phyloP scores from a whole-genome alignment of 495 filamentous ascomycete genomes.

The Terfezia claveryi region DNA sequence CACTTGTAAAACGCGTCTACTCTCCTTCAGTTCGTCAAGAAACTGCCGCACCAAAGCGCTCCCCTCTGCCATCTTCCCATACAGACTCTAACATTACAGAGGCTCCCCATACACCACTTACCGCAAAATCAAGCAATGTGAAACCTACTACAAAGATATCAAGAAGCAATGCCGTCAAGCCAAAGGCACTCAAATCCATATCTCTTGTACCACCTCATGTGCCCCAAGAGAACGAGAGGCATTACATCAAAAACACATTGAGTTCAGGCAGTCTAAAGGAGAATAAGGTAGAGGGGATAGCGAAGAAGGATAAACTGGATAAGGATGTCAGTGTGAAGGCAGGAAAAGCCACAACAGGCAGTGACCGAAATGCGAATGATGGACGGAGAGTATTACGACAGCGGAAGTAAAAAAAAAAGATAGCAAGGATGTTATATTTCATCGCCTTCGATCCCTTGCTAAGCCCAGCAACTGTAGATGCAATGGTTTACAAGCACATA shows the following conservation, averaged over 20 bases:
- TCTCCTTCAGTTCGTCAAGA: too few relatives aligned
- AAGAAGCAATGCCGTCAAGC: background rate
- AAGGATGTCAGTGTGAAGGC: background rate
- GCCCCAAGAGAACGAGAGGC: background rate
- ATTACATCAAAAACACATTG: slow-evolving; percentile 5
- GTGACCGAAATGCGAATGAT: background rate
- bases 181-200: slow-evolving; percentile 4
- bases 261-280: slow-evolving; percentile 19
- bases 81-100: slow-evolving; percentile 10
- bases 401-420: background rate
- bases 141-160: slow-evolving; percentile 1
- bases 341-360: background rate
- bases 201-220: background rate
- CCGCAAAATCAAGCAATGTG: background rate
- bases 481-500: too few relatives aligned
- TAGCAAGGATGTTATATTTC: too few relatives aligned
- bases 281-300: slow-evolving; percentile 13
- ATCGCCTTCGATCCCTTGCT: too few relatives aligned
- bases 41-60: slow-evolving; percentile 1
- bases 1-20: too few relatives aligned
- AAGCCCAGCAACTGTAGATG: too few relatives aligned
- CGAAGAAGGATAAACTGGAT: background rate
- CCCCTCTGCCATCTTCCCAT: background rate
- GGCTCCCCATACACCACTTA: slow-evolving; percentile 3
- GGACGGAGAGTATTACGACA: background rate